These are phyloP conservation scores for Terana coerulea DNA, from an alignment of 768 basidiomycete species.

Conservation along the genomic window DNA sequence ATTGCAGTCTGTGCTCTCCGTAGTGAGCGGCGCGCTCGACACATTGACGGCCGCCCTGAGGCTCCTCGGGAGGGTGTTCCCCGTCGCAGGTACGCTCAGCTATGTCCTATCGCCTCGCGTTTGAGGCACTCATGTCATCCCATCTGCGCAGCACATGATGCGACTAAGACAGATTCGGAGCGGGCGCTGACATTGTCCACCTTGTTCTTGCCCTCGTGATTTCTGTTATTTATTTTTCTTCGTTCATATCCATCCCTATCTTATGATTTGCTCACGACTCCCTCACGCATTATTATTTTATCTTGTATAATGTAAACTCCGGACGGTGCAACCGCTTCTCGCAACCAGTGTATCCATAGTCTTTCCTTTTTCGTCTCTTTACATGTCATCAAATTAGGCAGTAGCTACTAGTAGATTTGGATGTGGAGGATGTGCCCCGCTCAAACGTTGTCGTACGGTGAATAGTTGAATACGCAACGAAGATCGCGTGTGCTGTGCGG, in stretches of 20 bases:
- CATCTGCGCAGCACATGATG: conserved; percentile 5
- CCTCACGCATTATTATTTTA: too few species aligned
- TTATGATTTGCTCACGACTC: too few species aligned
- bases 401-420: too few species aligned
- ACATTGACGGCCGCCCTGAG: conserved; percentile 33
- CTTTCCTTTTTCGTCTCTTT: neutral
- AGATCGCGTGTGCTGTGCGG: too few species aligned
- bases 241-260: neutral
- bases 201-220: conserved; percentile 3
- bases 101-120: neutral
- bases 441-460: too few species aligned
- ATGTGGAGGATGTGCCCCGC: too few species aligned
- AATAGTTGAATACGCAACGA: too few species aligned
- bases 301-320: neutral
- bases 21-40: conserved; percentile 32
- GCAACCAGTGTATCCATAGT: conserved; percentile 3
- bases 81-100: conserved; percentile 32
- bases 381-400: too few species aligned
- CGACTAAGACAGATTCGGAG: conserved; percentile 1
- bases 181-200: neutral
- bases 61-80: conserved; percentile 32
- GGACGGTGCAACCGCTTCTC: neutral
- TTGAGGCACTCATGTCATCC: neutral
- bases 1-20: conserved; percentile 15
- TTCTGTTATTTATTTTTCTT: neutral